phyloP scores from a whole-genome alignment of 306 rosid species.

The Corylus americana region DNA sequence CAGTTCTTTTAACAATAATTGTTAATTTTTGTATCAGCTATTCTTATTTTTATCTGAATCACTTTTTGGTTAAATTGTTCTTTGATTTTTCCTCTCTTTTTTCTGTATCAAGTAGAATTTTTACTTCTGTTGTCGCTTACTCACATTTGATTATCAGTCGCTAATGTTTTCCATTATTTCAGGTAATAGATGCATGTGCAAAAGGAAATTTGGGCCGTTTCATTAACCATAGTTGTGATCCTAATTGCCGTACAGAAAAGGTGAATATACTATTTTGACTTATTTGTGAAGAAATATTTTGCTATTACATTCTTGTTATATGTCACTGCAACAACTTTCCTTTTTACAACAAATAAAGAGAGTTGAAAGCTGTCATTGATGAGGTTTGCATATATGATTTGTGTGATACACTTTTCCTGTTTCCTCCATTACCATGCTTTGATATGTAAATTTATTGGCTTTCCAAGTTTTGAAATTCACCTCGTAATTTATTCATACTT shows the following conservation, averaged over 20 bases:
- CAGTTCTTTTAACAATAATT: conserved; percentile 1
- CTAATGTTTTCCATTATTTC: conserved; percentile 40
- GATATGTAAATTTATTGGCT: conserved; percentile 15
- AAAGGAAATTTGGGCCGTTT: conserved; percentile 99
- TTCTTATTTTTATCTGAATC: background rate
- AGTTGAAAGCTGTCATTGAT: background rate
- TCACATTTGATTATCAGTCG: background rate
- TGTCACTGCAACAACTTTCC: background rate
- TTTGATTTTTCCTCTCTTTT: background rate
- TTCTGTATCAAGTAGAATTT: too few relatives aligned
- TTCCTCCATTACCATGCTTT: conserved; percentile 4
- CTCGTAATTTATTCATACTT: background rate
- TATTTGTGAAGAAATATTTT: conserved; percentile 5
- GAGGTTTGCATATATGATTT: background rate
- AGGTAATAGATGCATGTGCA: conserved; percentile 98
- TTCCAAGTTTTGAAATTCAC: background rate
- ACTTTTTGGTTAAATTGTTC: background rate
- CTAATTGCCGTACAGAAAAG: conserved; percentile 98
- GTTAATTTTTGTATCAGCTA: background rate
- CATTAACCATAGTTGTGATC: conserved; percentile 98
- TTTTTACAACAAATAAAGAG: conserved; percentile 1
- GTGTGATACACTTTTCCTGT: background rate
- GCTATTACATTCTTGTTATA: background rate
- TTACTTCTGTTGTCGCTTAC: background rate
- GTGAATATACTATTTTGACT: conserved; percentile 36